These are phyloP conservation scores for Tilletia walkeri DNA, from an alignment of 1,284 basidiomycete genomes.

Conservation along the genomic window DNA sequence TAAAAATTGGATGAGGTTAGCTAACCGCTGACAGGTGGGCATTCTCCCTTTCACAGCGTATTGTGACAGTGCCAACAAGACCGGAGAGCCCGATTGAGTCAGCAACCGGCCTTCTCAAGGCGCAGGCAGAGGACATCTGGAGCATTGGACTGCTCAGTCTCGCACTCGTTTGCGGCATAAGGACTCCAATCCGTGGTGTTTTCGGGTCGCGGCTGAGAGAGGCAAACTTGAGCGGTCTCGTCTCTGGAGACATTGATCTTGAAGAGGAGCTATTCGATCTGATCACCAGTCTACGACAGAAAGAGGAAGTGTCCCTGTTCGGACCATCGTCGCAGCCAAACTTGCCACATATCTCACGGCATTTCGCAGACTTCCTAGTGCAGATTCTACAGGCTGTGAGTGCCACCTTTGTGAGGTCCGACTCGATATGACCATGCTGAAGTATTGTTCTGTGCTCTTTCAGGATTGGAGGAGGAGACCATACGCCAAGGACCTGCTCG, in stretches of 20 bases:
- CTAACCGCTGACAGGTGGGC: not conserved
- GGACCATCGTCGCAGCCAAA: not conserved
- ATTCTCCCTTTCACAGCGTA: not conserved
- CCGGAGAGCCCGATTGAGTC: not conserved
- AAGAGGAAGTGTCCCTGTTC: not conserved
- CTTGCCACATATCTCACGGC: not conserved
- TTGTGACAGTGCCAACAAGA: not conserved
- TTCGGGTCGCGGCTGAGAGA: not conserved
- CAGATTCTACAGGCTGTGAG: not conserved
- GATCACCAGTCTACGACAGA: not conserved
- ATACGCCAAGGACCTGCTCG: constrained; percentile 1
- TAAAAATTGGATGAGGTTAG: not conserved
- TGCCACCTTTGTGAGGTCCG: not conserved
- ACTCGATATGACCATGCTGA: not conserved
- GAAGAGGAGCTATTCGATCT: not conserved
- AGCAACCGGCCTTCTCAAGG: not conserved
- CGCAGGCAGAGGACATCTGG: constrained; percentile 7
- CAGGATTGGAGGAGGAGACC: constrained; percentile 10
- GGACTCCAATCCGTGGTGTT: not conserved
- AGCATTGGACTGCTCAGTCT: not conserved
- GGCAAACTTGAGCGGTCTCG: not conserved
- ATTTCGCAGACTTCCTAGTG: not conserved
- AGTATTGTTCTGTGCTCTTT: not conserved
- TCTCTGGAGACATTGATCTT: not conserved
- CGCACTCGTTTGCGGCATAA: constrained; percentile 1